phyloP scores from a whole-genome alignment of 2,329 filamentous ascomycete genomes.

The Aspergillus fijiensis region DNA sequence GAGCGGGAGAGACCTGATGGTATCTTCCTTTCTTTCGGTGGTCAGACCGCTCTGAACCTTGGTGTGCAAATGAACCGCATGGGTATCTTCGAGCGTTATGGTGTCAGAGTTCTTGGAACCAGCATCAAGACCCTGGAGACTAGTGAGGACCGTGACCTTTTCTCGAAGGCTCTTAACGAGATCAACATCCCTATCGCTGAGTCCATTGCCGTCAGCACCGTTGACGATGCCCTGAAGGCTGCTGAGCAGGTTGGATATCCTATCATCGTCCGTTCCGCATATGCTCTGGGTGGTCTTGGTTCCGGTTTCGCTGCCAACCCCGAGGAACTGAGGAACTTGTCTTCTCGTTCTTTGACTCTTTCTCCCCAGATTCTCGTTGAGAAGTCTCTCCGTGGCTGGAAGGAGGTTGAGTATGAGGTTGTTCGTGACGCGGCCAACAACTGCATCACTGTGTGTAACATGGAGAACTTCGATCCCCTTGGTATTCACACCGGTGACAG shows the following conservation, averaged over 20 bases:
- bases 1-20: conserved; percentile 94
- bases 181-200: conserved; percentile 97
- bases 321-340: conserved; percentile 91
- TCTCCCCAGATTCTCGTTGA: conserved; percentile 96
- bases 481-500: conserved; percentile 98
- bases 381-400: conserved; percentile 99
- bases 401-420: conserved; percentile 98
- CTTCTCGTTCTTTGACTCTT: conserved; percentile 85
- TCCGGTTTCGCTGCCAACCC: conserved; percentile 94
- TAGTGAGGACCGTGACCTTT: conserved; percentile 93
- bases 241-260: conserved; percentile 88
- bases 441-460: conserved; percentile 98
- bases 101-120: conserved; percentile 92
- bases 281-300: conserved; percentile 91
- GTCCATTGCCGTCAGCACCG: conserved; percentile 85
- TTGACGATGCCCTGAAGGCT: conserved; percentile 88
- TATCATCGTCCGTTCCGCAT: conserved; percentile 96
- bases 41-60: conserved; percentile 93
- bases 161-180: conserved; percentile 91
- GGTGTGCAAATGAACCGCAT: conserved; percentile 97
- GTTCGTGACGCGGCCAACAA: conserved; percentile 97
- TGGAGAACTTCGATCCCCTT: conserved; percentile 98
- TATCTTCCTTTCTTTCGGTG: conserved; percentile 95
- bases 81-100: conserved; percentile 92
- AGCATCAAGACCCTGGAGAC: conserved; percentile 92